Evolutionary conservation across 257 asterid genomes (phyloP), one percentile per base, ranked within the genome.

Genomic region (Solanum chilense): DNA sequence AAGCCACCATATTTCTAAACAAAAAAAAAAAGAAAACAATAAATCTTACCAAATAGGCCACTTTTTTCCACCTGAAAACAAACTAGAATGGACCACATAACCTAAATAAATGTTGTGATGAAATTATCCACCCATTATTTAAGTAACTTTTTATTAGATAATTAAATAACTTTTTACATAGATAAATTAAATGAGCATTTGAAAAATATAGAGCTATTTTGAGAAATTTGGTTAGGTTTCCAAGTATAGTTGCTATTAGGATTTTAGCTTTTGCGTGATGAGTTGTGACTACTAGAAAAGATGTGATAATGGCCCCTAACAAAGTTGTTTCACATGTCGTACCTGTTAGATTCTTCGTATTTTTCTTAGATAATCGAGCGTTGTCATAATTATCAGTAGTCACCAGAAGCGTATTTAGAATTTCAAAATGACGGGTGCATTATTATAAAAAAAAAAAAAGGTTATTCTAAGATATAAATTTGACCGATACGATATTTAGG

Each of bases 271-370:
- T 18, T 35, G 47, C 80, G 42, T 73, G 80, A 35, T 73, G 81
- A 73, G 81, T 37, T 15, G 85, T 78, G 89, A 52, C 76, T 77
- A 86, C 85, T 41, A 44, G 78, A 86, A 49, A 86, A 78, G 89
- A 49, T 83, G 88, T 33, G 87, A 83, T 86, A 89, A 42, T 45
- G 33, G 18, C 39, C 87, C 44, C 29, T 75, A 75, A 76, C 60
- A 7, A 76, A 75, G 82, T 62, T 84, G 74, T 37, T 87, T 90
- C 92, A 91, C 92, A 88, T 88, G 88, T 75, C 74, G 29, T 64
- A 64, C 66, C 89, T 78, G 31, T 85, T 42, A 62, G 3, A 42
- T 58, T 7, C 23, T 60, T 88, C 68, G 45, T 37, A 49, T n/a
- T 85, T 80, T 76, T 27, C 7, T n/a, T 7, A 25, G 35, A 25